A percentile compares a stretch with the other conserved stretches of the same genome.
Conservation (phyloP, 2,329 filamentous ascomycete genomes). For the Thielaviopsis ethacetica region DNA sequence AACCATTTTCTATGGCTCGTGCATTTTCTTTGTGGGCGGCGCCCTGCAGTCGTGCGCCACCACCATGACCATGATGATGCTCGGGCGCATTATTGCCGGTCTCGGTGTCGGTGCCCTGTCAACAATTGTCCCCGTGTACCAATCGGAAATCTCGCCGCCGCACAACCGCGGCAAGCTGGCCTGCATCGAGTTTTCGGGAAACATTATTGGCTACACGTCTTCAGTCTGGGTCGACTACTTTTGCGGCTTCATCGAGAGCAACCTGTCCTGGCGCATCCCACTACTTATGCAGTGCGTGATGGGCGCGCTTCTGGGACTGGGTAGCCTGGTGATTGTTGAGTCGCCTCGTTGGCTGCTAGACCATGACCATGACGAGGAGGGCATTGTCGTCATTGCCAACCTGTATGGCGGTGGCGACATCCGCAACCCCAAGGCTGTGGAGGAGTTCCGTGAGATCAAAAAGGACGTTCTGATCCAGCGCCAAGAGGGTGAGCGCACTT, state of each 20-base stretch:
- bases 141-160: slow-evolving; percentile 88
- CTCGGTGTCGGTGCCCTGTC: slow-evolving; percentile 77
- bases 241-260: slow-evolving; percentile 71
- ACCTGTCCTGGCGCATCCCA: slow-evolving; percentile 82
- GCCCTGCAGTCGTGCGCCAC: slow-evolving; percentile 68
- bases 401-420: slow-evolving; percentile 92
- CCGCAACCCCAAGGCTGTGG: slow-evolving; percentile 77
- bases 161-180: slow-evolving; percentile 92
- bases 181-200: slow-evolving; percentile 95
- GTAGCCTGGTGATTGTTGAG: slow-evolving; percentile 87
- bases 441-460: slow-evolving; percentile 97
- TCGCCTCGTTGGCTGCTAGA: slow-evolving; percentile 96
- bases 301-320: slow-evolving; percentile 69
- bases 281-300: slow-evolving; percentile 88
- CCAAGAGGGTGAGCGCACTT: slow-evolving; percentile 86
- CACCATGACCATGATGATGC: slow-evolving; percentile 78
- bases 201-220: slow-evolving; percentile 87
- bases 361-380: slow-evolving; percentile 95
- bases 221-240: slow-evolving; percentile 99
- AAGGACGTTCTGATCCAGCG: slow-evolving; percentile 89
- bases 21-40: slow-evolving; percentile 73
- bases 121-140: slow-evolving; percentile 84
- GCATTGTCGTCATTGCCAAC: slow-evolving; percentile 95
- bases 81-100: slow-evolving; percentile 70
- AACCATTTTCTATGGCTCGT: slow-evolving; percentile 86